Base-by-base conservation (phyloP, 2,329 filamentous ascomycete species). In the Escovopsis sp. region DNA sequence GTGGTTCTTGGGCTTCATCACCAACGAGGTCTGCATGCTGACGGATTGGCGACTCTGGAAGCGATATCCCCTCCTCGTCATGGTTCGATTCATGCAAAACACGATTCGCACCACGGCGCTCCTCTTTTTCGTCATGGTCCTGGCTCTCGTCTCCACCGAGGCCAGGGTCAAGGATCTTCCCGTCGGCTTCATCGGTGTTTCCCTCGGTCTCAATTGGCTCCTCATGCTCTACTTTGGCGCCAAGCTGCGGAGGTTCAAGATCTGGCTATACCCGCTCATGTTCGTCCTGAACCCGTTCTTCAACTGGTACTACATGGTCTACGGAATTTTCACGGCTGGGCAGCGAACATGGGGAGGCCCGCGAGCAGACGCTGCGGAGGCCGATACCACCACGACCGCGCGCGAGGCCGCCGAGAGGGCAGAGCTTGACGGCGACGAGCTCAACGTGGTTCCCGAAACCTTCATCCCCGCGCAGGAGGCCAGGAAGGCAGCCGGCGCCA, bases 261-360 rank as follows among this genome's bases (percentile, higher is more conserved):
- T 93, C 47, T 89, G 85, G 81, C 69, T 96, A 6, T 96, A 96
- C 57, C 89, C 89, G 0, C 53, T 96, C 47, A 95, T 96, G 87
- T 96, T 95, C 57, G 64, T 94, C 37, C 61, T 95, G 48, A 96
- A 95, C 56, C 89, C 91, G 1, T 93, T 96, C 57, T 88, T 95
- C 71, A 96, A 96, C 62, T 96, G 89, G 89, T 75, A 86, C 44
- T 96, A 96, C 65, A 94, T 95, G 83, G 82, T 94, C 2, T 94
- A 95, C 59, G 88, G 87, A 36, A 93, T 94, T 51, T 91, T 94
- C 61, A 95, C 89, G 1, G 87, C 88, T 27, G 87, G 88, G 15
- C 86, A 94, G 58, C 74, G 89, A 49, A 96, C 89, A 2, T 98
- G 91, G 89, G 89, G 89, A 50, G 89, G 89, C 0, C 91, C 89